phyloP scores from a whole-genome alignment of 768 basidiomycete genomes.

The Pleurotus sapidus region DNA sequence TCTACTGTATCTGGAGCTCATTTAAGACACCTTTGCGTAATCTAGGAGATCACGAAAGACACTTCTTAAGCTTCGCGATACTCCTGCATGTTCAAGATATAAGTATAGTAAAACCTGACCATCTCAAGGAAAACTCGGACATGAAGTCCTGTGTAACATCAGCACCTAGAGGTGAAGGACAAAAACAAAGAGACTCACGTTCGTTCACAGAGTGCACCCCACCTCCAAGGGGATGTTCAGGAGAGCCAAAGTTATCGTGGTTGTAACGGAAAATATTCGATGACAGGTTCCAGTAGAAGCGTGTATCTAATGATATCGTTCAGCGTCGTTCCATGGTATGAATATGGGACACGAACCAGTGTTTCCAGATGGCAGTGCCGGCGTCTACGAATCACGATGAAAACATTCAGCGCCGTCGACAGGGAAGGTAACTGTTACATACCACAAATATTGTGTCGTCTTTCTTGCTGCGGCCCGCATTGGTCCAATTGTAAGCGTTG shows the following conservation, averaged over 20 bases:
- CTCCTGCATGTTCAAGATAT: constrained; percentile 45
- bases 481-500: no score
- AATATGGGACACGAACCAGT: constrained; percentile 24
- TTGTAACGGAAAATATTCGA: constrained; percentile 48
- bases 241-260: constrained; percentile 20
- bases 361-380: constrained; percentile 22
- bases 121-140: constrained; percentile 35
- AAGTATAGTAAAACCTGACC: constrained; percentile 39
- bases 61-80: background rate
- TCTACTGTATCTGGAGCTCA: no score
- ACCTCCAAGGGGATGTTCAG: background rate
- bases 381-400: no score
- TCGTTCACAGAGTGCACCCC: constrained; percentile 56
- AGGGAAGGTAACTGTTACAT: no score
- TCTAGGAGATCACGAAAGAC: no score
- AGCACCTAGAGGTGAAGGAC: background rate
- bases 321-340: background rate
- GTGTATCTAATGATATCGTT: constrained; percentile 25
- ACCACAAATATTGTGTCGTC: no score
- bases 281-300: constrained; percentile 28
- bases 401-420: no score
- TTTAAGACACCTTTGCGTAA: no score
- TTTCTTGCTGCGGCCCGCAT: no score
- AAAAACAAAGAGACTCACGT: constrained; percentile 25
- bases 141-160: constrained; percentile 17